Evolutionary conservation across 331 rosid species (phyloP), one percentile per base, ranked within the genome.

Genomic region (Quercus phellos): DNA sequence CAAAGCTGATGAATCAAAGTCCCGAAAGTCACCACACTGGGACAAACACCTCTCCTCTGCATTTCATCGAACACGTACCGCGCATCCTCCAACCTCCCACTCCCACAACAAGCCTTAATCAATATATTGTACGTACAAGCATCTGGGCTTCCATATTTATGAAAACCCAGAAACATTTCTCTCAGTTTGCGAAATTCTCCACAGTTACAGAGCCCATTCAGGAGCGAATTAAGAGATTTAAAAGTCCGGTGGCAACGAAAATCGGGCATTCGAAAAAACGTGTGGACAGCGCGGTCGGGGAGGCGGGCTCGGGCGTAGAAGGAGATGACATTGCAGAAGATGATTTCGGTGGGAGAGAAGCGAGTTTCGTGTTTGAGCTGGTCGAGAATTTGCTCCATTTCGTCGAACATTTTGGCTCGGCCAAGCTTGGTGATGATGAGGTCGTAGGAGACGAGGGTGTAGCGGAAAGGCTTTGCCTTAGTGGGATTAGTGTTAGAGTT

Each of bases 341-440:
- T 84, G 42, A 87, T 86, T 50, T 93, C 97, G 0, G 84, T 79
- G 32, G 88, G 84, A 46, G 18, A 4, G 63, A 86, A 85, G 35
- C 88, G 89, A 16, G 89, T 86, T 13, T 89, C 86, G 38, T 69
- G 68, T 24, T 78, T 86, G 76, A 89, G 74, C 18, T 72, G 92
- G n/a, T 35, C 81, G 82, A 93, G 96, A 56, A 91, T 32, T 74
- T 85, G 88, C 43, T 91, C 91, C 93, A 93, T 86, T 76, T 84
- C 79, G 21, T 86, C 88, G 83, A 94, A 84, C 97, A 91, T 86
- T 83, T 81, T 90, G 80, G 93, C 91, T 59, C 90, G 90, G 51
- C 86, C 94, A 50, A 94, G 97, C 79, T 91, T 91, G 84, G 87
- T 80, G 86, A 94, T 86, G 86, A 91, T 81, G 83, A 91, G 87